These are phyloP conservation scores for Eimeria acervulina DNA, from an alignment of 169 alveolate genomes.

Conservation along the genomic window DNA sequence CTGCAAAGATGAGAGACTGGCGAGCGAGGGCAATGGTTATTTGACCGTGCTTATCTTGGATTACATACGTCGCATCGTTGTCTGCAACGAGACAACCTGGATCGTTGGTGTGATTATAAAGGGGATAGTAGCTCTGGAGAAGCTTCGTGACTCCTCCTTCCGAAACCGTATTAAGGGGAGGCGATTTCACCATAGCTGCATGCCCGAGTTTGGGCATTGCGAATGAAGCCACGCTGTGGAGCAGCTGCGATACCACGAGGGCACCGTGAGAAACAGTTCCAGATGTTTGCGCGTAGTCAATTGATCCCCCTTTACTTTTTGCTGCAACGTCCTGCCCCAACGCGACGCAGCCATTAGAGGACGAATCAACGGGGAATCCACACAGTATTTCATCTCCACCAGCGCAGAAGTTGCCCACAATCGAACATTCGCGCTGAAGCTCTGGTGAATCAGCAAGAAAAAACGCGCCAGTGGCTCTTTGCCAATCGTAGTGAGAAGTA, in stretches of 20 bases:
- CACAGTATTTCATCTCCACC: not conserved
- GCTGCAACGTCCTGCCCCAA: slow-evolving; percentile 52
- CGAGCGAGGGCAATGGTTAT: slow-evolving; percentile 13
- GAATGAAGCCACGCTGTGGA: slow-evolving; percentile 36
- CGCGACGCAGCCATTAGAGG: not conserved
- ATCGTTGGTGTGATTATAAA: slow-evolving; percentile 21
- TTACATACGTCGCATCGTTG: slow-evolving; percentile 19
- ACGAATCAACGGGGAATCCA: not conserved
- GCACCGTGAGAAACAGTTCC: slow-evolving; percentile 44
- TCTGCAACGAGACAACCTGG: slow-evolving; percentile 22
- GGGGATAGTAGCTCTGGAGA: slow-evolving; percentile 34
- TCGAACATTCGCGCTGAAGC: not conserved
- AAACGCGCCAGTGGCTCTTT: not conserved
- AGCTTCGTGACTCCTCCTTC: not conserved
- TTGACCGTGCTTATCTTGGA: slow-evolving; percentile 4
- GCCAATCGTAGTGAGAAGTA: not conserved
- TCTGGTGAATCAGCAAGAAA: not conserved
- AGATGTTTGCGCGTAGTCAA: slow-evolving; percentile 28
- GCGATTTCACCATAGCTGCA: not conserved
- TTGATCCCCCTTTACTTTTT: not conserved
- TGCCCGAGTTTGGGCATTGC: slow-evolving; percentile 13
- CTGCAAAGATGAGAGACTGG: slow-evolving; percentile 9
- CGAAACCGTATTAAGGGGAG: not conserved
- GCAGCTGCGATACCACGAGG: slow-evolving; percentile 30
- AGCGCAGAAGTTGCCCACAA: not conserved